These are phyloP conservation scores for Leptographium procerum DNA, from an alignment of 2,329 filamentous ascomycete species.

Conservation along the genomic window DNA sequence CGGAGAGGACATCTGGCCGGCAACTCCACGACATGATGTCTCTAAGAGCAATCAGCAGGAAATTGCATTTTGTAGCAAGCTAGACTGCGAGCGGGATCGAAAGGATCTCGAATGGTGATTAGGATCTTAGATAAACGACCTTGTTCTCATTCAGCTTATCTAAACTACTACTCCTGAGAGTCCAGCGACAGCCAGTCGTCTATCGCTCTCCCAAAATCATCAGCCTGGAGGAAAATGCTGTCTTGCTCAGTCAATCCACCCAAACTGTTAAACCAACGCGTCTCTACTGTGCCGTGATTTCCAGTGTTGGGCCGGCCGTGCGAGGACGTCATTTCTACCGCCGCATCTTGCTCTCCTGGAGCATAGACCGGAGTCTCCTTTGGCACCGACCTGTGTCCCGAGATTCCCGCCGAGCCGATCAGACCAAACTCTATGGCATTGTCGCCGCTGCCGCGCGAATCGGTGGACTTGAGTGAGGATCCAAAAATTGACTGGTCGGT, in stretches of 20 bases:
- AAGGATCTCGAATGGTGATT: neutral
- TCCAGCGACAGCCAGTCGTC: neutral
- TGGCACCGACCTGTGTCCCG: neutral
- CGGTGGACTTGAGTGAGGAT: neutral
- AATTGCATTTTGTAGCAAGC: neutral
- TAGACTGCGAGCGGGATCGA: neutral
- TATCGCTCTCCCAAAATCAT: neutral
- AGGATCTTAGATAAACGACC: neutral
- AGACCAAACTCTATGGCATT: neutral
- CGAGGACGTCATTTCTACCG: neutral
- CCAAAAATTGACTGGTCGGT: neutral
- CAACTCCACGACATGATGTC: neutral
- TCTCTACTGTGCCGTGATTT: neutral
- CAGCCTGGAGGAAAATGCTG: neutral
- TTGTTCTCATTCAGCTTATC: neutral
- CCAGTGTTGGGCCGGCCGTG: too few relatives aligned
- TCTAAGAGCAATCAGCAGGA: neutral
- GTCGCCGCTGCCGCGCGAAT: neutral
- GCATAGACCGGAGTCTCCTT: neutral
- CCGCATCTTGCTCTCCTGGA: neutral
- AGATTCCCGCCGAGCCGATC: neutral
- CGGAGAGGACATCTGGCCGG: constrained; percentile 16
- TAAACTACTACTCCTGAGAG: neutral
- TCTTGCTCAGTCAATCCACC: neutral
- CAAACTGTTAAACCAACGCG: neutral